Conservation (phyloP, 108 stramenopile species). For the Conticribra weissflogii region DNA sequence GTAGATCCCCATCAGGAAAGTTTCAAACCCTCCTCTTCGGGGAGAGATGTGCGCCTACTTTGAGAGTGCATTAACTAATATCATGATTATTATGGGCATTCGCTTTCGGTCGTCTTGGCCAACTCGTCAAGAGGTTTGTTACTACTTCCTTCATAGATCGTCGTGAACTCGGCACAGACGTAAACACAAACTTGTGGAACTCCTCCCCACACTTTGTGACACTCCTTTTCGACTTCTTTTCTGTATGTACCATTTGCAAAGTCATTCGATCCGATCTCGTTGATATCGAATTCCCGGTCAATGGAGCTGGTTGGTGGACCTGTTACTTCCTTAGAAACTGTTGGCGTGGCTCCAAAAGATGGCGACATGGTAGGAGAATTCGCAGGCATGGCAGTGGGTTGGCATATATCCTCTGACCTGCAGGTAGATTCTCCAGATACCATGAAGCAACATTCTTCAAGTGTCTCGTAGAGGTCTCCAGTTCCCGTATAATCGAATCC, state of each 20-base stretch:
- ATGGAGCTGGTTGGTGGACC: slow-evolving; percentile 15
- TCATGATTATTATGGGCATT: slow-evolving; percentile 5
- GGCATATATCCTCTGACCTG: slow-evolving; percentile 7
- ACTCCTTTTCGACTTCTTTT: neutral
- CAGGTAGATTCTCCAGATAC: neutral
- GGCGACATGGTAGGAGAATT: slow-evolving; percentile 5
- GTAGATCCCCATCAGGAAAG: no score
- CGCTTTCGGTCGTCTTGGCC: slow-evolving; percentile 4
- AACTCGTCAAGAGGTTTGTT: neutral
- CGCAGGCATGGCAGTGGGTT: slow-evolving; percentile 1
- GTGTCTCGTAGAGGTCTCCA: neutral
- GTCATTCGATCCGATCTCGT: neutral
- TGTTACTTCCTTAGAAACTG: slow-evolving; percentile 30
- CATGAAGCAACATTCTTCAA: neutral
- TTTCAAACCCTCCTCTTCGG: no score
- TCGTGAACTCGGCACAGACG: slow-evolving; percentile 1
- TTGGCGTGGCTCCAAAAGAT: slow-evolving; percentile 27
- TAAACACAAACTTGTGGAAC: slow-evolving; percentile 5
- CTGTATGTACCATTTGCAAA: neutral
- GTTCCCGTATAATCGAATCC: neutral
- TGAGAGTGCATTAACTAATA: no score
- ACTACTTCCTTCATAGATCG: neutral
- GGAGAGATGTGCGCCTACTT: no score
- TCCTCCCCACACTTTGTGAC: slow-evolving; percentile 4
- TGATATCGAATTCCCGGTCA: neutral